Base-by-base conservation (phyloP, 257 asterid species). In the Lycium barbarum region DNA sequence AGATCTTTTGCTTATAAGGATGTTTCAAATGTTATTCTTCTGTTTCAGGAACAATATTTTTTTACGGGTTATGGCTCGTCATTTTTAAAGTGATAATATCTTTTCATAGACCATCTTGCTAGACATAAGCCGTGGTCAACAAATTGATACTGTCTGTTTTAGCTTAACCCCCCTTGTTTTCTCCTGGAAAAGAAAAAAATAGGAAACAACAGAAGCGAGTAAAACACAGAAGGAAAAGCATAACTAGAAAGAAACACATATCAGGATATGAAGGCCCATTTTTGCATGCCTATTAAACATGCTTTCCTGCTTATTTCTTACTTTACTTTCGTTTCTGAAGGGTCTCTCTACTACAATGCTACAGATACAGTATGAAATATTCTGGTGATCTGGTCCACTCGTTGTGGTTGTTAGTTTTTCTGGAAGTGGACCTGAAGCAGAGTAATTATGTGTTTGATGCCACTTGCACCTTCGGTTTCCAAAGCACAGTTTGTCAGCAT, bases 21-120 rank as follows among this genome's bases (percentile, higher is more conserved):
- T 45, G 80, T 72, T 45, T 72, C 38, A 45, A 45, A 73, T 45
- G 80, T 47, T n/a, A 33, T 74, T 22, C 62, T 74, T 74, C 45
- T 49, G 81, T 47, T 74, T 74, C 61, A 74, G 61, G 40, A 47
- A 74, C 45, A 22, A 74, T 74, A 74, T 49, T 74, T 74, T 74
- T 70, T 8, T 20, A 70, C 54, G 40, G 79, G 54, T 70, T 49
- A 22, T 49, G 45, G 61, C 62, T 49, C 0, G 8, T 49, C 81
- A 22, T 74, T 49, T 49, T 12, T 49, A 6, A 74, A 22, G 49
- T 74, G 2, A 7, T 74, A 22, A 20, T 47, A 45, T 74, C 62
- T 49, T 74, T 49, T 49, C 81, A 22, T 22, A 74, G 49, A 49
- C 81, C 81, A 49, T 74, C 62, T 49, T 22, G 40, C 62, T 26